Evolutionary conservation across 768 basidiomycete genomes (phyloP).

Genomic region (Cystofilobasidium ferigula): DNA sequence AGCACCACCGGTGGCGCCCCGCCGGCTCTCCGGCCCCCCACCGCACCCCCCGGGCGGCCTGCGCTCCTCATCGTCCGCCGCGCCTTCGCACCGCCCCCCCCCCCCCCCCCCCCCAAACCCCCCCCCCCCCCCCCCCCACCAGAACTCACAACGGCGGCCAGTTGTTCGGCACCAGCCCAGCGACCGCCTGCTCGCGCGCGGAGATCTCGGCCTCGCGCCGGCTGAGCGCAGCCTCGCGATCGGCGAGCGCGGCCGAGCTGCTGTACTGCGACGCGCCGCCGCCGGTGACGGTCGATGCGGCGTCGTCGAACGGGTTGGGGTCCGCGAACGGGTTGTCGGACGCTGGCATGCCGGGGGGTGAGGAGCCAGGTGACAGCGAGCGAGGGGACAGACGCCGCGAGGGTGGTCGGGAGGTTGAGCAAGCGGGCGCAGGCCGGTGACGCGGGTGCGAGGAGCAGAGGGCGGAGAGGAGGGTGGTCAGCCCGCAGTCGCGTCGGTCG

Average conservation of each 20-base stretch:
- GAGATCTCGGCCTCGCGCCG: constrained; percentile 19
- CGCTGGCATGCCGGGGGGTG: too few relatives aligned
- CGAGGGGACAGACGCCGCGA: too few relatives aligned
- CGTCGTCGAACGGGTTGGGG: constrained; percentile 18
- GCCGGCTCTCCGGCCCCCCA: too few relatives aligned
- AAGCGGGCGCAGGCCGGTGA: too few relatives aligned
- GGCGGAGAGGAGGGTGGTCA: too few relatives aligned
- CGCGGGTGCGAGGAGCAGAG: too few relatives aligned
- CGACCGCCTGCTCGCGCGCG: constrained; percentile 18
- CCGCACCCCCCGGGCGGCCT: too few relatives aligned
- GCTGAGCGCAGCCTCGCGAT: constrained; percentile 22
- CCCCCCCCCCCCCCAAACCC: background rate
- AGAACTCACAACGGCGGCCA: constrained; percentile 21
- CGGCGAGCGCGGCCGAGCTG: background rate
- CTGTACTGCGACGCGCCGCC: background rate
- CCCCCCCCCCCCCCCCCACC: background rate
- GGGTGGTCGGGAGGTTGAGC: too few relatives aligned
- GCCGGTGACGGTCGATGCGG: constrained; percentile 1
- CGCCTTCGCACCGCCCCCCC: background rate
- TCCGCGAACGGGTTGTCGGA: constrained; percentile 26
- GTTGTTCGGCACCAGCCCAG: constrained; percentile 17
- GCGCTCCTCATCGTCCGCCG: background rate
- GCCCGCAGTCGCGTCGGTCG: too few relatives aligned
- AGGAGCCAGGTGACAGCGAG: too few relatives aligned
- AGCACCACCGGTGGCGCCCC: too few relatives aligned